phyloP scores from a whole-genome alignment of 768 basidiomycete genomes.

The Psilocybe tampanensis region DNA sequence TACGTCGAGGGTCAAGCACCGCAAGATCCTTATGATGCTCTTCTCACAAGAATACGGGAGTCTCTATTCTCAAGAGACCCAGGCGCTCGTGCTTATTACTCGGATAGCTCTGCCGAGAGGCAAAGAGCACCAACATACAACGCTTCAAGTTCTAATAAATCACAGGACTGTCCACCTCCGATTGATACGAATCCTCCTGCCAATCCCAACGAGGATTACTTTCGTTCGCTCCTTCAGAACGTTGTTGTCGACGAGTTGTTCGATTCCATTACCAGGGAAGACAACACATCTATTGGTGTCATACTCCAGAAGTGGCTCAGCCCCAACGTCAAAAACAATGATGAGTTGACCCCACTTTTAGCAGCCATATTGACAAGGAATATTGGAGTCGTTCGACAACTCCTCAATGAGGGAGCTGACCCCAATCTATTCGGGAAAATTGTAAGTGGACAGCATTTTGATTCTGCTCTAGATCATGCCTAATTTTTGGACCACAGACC shows the following conservation, averaged over 20 bases:
- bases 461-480: not conserved
- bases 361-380: slow-evolving; percentile 1
- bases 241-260: not conserved
- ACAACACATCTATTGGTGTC: not conserved
- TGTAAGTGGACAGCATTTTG: not conserved
- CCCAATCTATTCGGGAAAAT: slow-evolving; percentile 5
- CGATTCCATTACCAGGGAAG: slow-evolving; percentile 3
- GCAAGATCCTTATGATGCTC: too few species aligned
- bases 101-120: too few species aligned
- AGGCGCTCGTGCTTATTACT: too few species aligned
- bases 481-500: not conserved
- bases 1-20: too few species aligned
- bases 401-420: slow-evolving; percentile 6
- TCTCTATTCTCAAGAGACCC: too few species aligned
- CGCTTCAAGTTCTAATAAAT: too few species aligned
- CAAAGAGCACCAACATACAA: too few species aligned
- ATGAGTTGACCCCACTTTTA: not conserved
- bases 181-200: too few species aligned
- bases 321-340: not conserved
- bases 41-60: too few species aligned
- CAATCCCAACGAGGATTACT: too few species aligned
- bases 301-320: slow-evolving; percentile 2
- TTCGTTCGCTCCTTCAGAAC: not conserved
- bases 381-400: slow-evolving; percentile 2
- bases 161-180: too few species aligned